A percentile compares a stretch with the other conserved stretches of the same genome.
Conservation (phyloP, 345 rosid genomes). For the Lumnitzera littorea region DNA sequence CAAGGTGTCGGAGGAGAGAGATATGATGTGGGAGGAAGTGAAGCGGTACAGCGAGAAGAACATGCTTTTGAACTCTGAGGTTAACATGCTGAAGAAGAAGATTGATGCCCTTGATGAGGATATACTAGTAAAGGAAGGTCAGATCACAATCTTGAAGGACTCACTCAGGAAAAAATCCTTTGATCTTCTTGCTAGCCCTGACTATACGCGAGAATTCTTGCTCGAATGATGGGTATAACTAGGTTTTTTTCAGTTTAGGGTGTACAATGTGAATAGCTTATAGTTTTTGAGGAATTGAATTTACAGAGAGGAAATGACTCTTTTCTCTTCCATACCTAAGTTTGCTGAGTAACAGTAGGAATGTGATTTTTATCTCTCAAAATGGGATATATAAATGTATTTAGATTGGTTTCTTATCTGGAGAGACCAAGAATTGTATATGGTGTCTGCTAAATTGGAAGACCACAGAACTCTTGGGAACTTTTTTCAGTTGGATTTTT, state of each 20-base stretch:
- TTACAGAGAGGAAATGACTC: too few species aligned
- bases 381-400: too few species aligned
- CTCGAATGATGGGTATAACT: constrained; percentile 14
- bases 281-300: too few species aligned
- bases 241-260: neutral
- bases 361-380: too few species aligned
- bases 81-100: constrained; percentile 50
- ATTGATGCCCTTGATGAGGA: constrained; percentile 73
- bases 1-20: constrained; percentile 75
- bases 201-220: constrained; percentile 28
- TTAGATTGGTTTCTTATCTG: too few species aligned
- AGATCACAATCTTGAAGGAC: constrained; percentile 84
- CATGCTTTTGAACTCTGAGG: constrained; percentile 79
- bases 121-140: constrained; percentile 78
- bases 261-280: constrained; percentile 2
- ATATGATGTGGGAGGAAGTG: constrained; percentile 73
- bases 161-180: constrained; percentile 41
- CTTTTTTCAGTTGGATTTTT: too few species aligned
- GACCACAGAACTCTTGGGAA: too few species aligned
- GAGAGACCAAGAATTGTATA: too few species aligned
- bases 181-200: constrained; percentile 52
- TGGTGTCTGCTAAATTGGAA: too few species aligned
- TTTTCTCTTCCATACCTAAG: too few species aligned
- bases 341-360: too few species aligned
- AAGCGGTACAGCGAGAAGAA: constrained; percentile 72